Percentiles rank a stretch among this genome's conserved stretches.
Evolutionary conservation across 805 yeast genomes (phyloP).

Genomic region (Yarrowia bubula): DNA sequence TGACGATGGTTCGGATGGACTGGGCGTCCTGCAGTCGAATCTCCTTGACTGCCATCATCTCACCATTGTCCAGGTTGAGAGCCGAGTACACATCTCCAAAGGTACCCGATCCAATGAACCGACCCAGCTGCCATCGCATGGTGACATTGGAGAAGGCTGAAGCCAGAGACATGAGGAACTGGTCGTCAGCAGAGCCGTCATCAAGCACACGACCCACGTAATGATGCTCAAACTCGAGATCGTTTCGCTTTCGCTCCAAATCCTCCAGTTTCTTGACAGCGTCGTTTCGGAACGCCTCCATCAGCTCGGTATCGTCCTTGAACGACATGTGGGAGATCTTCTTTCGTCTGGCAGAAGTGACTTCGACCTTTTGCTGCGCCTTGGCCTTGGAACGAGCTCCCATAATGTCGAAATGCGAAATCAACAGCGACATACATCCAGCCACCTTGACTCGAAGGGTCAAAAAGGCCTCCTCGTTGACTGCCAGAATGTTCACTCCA

Average conservation of each 20-base stretch:
- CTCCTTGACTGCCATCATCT: slow-evolving; percentile 95
- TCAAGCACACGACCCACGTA: slow-evolving; percentile 86
- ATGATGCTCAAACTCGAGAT: slow-evolving; percentile 44
- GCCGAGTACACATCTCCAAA: slow-evolving; percentile 95
- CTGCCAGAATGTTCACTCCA: slow-evolving; percentile 81
- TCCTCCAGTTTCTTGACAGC: slow-evolving; percentile 62
- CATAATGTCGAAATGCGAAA: slow-evolving; percentile 97
- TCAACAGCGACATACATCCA: slow-evolving; percentile 87
- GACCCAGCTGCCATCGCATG: slow-evolving; percentile 96
- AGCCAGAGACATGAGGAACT: slow-evolving; percentile 79
- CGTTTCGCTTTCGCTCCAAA: slow-evolving; percentile 56
- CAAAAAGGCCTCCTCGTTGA: slow-evolving; percentile 73
- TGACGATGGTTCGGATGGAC: slow-evolving; percentile 77
- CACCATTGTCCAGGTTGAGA: slow-evolving; percentile 89
- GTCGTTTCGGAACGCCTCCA: slow-evolving; percentile 61
- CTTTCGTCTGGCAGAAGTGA: slow-evolving; percentile 36
- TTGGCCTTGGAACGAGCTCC: slow-evolving; percentile 81
- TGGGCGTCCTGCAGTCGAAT: slow-evolving; percentile 86
- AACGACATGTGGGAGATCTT: slow-evolving; percentile 44
- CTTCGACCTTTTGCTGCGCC: slow-evolving; percentile 49
- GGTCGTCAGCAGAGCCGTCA: slow-evolving; percentile 81
- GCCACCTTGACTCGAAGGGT: slow-evolving; percentile 78
- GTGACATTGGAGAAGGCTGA: slow-evolving; percentile 86
- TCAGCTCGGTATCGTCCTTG: slow-evolving; percentile 53
- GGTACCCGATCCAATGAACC: slow-evolving; percentile 90